phyloP scores from a whole-genome alignment of 768 basidiomycete species.

The Inosperma sp. region DNA sequence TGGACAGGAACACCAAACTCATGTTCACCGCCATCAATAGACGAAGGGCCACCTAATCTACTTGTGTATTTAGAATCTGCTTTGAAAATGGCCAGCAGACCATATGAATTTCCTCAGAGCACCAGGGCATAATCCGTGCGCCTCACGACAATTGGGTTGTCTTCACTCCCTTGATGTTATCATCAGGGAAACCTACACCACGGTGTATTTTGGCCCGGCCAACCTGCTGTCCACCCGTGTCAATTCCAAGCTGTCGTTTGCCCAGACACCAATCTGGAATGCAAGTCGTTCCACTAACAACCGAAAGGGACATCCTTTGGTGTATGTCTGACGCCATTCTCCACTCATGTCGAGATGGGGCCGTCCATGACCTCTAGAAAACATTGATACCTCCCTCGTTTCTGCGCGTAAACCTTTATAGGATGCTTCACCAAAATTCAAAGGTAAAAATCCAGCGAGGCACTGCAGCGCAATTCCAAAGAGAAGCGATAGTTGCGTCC shows the following conservation, averaged over 20 bases:
- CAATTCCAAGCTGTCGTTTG: neutral
- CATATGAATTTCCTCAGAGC: no score
- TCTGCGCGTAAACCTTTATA: neutral
- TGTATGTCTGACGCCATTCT: conserved; percentile 1
- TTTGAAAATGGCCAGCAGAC: no score
- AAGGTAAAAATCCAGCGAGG: neutral
- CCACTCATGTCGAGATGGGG: neutral
- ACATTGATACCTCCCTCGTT: neutral
- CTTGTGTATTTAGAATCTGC: no score
- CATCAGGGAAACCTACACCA: conserved; percentile 5
- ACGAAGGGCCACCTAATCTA: no score
- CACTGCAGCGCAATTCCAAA: conserved; percentile 1
- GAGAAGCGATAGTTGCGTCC: conserved; percentile 1
- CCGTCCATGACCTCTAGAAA: neutral
- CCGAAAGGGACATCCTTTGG: conserved; percentile 5
- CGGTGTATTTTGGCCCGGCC: neutral
- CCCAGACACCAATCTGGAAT: conserved; percentile 3
- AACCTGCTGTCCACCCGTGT: neutral
- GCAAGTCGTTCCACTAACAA: conserved; percentile 2
- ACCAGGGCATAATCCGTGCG: no score
- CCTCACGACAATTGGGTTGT: no score
- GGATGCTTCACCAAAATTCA: neutral
- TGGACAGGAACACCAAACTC: no score
- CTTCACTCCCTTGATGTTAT: neutral
- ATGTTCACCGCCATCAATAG: no score